Evolutionary conservation across 257 asterid species (phyloP).

Genomic region (Echium plantagineum): DNA sequence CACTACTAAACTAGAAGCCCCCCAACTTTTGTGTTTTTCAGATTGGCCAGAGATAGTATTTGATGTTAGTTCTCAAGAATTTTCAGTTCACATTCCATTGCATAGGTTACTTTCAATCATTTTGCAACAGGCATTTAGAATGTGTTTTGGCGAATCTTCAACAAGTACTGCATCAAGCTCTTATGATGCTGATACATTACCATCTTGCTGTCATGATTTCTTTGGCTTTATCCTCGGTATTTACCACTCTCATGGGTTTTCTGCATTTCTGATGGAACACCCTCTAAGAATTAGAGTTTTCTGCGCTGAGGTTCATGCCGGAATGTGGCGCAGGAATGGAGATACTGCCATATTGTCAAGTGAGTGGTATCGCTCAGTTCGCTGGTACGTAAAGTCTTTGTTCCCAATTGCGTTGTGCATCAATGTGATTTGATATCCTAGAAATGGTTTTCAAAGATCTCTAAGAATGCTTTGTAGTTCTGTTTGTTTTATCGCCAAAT

Average conservation of each 20-base stretch:
- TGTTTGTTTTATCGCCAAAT: too few relatives aligned
- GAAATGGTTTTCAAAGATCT: not conserved
- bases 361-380: slow-evolving; percentile 88
- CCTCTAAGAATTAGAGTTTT: slow-evolving; percentile 89
- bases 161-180: slow-evolving; percentile 17
- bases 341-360: slow-evolving; percentile 71
- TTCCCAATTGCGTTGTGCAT: slow-evolving; percentile 3
- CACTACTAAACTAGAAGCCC: slow-evolving; percentile 50
- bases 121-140: slow-evolving; percentile 61
- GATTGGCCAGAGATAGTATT: slow-evolving; percentile 78
- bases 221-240: slow-evolving; percentile 71
- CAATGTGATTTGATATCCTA: not conserved
- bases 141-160: slow-evolving; percentile 60
- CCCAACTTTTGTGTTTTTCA: slow-evolving; percentile 54
- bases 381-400: slow-evolving; percentile 49
- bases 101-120: slow-evolving; percentile 77
- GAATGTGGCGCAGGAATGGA: slow-evolving; percentile 95
- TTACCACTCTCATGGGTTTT: slow-evolving; percentile 80
- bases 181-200: slow-evolving; percentile 28
- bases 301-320: slow-evolving; percentile 92
- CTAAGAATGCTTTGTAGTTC: not conserved
- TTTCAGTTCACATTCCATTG: slow-evolving; percentile 77
- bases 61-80: slow-evolving; percentile 81
- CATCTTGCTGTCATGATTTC: slow-evolving; percentile 35
- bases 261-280: slow-evolving; percentile 90